phyloP scores from a whole-genome alignment of 2,329 filamentous ascomycete genomes.

The Metarhizium anisopliae region DNA sequence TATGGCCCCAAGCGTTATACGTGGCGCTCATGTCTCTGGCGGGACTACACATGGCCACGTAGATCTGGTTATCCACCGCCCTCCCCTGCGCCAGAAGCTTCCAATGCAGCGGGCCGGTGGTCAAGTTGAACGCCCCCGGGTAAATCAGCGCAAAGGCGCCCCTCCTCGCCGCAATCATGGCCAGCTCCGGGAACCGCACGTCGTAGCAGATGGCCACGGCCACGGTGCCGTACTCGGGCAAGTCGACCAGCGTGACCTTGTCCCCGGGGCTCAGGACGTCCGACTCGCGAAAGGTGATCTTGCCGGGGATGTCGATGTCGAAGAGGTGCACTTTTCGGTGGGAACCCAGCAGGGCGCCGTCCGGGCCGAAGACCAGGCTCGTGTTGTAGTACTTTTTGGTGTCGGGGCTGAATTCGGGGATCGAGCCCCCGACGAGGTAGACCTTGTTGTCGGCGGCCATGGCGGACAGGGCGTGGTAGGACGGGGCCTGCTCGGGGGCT shows the following conservation, averaged over 20 bases:
- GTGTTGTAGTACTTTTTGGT: conserved; percentile 80
- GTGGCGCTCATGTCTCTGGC: conserved; percentile 67
- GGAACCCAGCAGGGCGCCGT: conserved; percentile 70
- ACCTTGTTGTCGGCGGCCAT: conserved; percentile 71
- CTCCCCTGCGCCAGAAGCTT: conserved; percentile 70
- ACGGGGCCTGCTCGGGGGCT: conserved; percentile 60
- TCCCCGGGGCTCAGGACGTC: conserved; percentile 82
- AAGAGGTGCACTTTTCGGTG: conserved; percentile 96
- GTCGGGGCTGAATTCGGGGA: conserved; percentile 64
- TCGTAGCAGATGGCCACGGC: conserved; percentile 96
- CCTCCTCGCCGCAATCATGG: conserved; percentile 75
- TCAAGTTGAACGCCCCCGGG: conserved; percentile 94
- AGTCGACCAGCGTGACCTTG: conserved; percentile 74
- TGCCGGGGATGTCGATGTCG: conserved; percentile 94
- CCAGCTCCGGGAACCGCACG: conserved; percentile 90
- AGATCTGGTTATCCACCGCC: conserved; percentile 89
- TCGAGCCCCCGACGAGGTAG: conserved; percentile 85
- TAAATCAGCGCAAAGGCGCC: conserved; percentile 86
- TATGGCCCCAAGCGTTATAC: conserved; percentile 92
- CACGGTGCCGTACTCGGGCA: conserved; percentile 82
- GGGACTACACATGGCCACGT: conserved; percentile 86
- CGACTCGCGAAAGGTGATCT: conserved; percentile 84
- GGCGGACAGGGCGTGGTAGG: conserved; percentile 72
- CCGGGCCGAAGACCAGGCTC: conserved; percentile 69
- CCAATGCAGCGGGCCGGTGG: conserved; percentile 91